A percentile compares a stretch with the other conserved stretches of the same genome.
Evolutionary conservation across 805 yeast species (phyloP).

Genomic region (Candida ponderosae): DNA sequence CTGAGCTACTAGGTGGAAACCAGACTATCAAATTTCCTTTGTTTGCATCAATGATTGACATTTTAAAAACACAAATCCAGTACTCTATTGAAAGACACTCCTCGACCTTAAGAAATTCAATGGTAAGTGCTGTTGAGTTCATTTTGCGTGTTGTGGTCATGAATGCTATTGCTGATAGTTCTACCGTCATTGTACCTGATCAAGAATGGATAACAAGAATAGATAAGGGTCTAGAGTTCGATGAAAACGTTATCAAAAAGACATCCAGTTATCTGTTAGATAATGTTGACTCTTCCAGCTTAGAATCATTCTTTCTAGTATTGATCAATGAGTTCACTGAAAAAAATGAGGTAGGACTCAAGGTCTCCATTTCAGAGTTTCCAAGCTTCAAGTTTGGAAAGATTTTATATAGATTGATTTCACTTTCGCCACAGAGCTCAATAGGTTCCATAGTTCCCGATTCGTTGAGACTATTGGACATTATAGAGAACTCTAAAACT

Average conservation of each 20-base stretch:
- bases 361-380: slow-evolving; percentile 10
- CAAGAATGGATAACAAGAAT: slow-evolving; percentile 67
- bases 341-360: slow-evolving; percentile 10
- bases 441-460: slow-evolving; percentile 5
- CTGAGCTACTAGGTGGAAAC: slow-evolving; percentile 33
- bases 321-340: slow-evolving; percentile 28
- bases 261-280: slow-evolving; percentile 18
- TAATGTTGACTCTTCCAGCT: slow-evolving; percentile 9
- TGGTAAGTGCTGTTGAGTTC: slow-evolving; percentile 42
- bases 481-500: slow-evolving; percentile 11
- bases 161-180: slow-evolving; percentile 45
- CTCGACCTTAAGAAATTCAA: slow-evolving; percentile 23
- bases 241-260: slow-evolving; percentile 37
- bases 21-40: slow-evolving; percentile 44
- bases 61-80: slow-evolving; percentile 22
- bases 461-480: slow-evolving; percentile 18
- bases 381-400: slow-evolving; percentile 27
- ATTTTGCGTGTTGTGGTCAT: slow-evolving; percentile 53
- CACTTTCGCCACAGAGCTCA: slow-evolving; percentile 14
- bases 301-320: slow-evolving; percentile 21
- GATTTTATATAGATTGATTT: slow-evolving; percentile 17
- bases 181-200: slow-evolving; percentile 56
- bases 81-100: slow-evolving; percentile 13
- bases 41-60: slow-evolving; percentile 32
- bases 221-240: slow-evolving; percentile 61